Conservation (phyloP, 2,329 filamentous ascomycete species). For the Trichoderma semiorbis region DNA sequence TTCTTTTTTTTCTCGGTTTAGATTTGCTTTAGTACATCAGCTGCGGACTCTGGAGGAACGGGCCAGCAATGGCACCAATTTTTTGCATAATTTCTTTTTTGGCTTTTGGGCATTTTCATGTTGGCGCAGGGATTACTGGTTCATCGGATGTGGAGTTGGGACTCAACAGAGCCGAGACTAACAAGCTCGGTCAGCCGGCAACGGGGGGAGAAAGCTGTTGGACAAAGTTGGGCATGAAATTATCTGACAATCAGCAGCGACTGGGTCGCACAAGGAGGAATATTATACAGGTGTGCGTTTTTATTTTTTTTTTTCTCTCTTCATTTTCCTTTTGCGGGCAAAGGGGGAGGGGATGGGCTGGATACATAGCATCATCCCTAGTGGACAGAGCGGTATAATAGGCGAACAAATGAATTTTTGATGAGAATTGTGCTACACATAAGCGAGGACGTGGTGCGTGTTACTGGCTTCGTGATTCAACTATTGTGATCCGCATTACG, state of each 20-base stretch:
- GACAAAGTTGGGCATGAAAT: background rate
- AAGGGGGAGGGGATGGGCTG: background rate
- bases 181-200: constrained; percentile 10
- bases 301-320: background rate
- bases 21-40: constrained; percentile 5
- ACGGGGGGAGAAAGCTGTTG: background rate
- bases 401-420: background rate
- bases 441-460: background rate
- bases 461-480: background rate
- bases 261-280: constrained; percentile 2
- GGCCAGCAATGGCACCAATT: constrained; percentile 17
- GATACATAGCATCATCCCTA: background rate
- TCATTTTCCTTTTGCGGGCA: background rate
- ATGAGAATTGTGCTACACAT: background rate
- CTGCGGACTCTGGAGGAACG: constrained; percentile 4
- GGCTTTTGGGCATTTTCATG: background rate
- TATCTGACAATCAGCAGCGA: constrained; percentile 3
- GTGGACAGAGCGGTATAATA: background rate
- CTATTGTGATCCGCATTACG: background rate
- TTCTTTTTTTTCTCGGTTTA: background rate
- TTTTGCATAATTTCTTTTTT: constrained; percentile 9
- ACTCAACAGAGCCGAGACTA: constrained; percentile 10
- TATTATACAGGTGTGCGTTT: background rate
- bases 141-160: constrained; percentile 14
- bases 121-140: constrained; percentile 9